A percentile compares a stretch with the other conserved stretches of the same genome.
These are phyloP conservation scores for Endocalyx cinctus DNA, from an alignment of 2,329 filamentous ascomycete genomes.

Conservation along the genomic window DNA sequence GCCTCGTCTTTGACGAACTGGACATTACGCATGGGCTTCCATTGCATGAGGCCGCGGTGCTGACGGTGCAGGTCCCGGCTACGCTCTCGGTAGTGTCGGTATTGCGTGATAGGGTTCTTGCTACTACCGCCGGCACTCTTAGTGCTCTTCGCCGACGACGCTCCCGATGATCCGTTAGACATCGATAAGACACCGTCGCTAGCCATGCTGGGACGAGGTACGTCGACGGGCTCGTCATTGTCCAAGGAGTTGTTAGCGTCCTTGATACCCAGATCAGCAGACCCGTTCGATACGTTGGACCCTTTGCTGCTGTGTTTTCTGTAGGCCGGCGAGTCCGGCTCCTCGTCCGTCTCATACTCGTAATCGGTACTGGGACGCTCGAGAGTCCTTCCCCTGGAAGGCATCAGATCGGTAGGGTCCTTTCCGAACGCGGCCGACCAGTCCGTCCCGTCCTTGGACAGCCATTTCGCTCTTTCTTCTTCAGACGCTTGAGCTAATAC, in stretches of 20 bases:
- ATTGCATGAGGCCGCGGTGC: conserved; percentile 91
- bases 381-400: conserved; percentile 15
- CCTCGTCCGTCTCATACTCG: conserved; percentile 33
- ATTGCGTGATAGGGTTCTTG: conserved; percentile 52
- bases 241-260: conserved; percentile 30
- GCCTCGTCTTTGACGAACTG: conserved; percentile 87
- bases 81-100: conserved; percentile 60
- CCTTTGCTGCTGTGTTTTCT: conserved; percentile 19
- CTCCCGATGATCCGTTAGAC: conserved; percentile 5
- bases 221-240: neutral
- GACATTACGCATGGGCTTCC: conserved; percentile 81
- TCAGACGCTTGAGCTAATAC: conserved; percentile 68
- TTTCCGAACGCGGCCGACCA: conserved; percentile 84
- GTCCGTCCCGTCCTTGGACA: conserved; percentile 74
- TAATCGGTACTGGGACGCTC: conserved; percentile 13
- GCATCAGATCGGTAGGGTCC: conserved; percentile 56
- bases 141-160: conserved; percentile 28
- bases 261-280: conserved; percentile 28
- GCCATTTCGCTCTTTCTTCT: conserved; percentile 72
- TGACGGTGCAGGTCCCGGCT: conserved; percentile 77
- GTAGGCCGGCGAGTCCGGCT: conserved; percentile 24
- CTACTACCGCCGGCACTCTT: conserved; percentile 31
- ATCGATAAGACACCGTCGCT: conserved; percentile 1
- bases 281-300: no score
- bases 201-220: no score